Base-by-base conservation (phyloP, 805 yeast species). In the Debaryomyces tyrocola region DNA sequence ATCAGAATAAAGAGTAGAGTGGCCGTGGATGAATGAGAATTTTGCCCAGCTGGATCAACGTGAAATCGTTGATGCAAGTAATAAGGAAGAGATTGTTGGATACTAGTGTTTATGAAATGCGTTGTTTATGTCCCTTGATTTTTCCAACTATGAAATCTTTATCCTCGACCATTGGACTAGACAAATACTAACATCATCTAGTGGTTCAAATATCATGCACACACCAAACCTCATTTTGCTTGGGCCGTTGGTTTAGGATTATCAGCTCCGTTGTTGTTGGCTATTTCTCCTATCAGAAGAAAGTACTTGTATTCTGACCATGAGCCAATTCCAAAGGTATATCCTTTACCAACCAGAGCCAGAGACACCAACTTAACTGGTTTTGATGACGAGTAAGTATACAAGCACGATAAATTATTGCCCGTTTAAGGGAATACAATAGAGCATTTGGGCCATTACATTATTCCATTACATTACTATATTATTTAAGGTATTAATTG, bases 201-300 rank as follows among this genome's bases (percentile, higher is more conserved):
- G 86, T 83, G 87, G 87, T 65, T 77, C 54, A 84, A 91, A 63
- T 86, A 81, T 69, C 84, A 83, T 56, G 87, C 91, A 20, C 85
- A 86, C 69, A 80, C 79, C 54, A 81, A 82, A 62, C 95, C 95
- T 36, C 89, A 86, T 67, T 72, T 85, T 52, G 83, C 86, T 62
- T 82, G 76, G 59, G 74, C 90, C 24, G 77, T 81, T 17, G 73
- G 74, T 33, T 73, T 87, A 58, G 95, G 90, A 6, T 60, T 80
- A 36, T 62, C 84, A 41, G 90, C 87, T 4, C 92, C 94, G 10
- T 65, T 82, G 4, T 77, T 85, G 46, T 73, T 86, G 33, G 71
- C 75, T 27, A 76, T 78, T 44, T 76, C 90, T 37, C 90, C 90
- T 27, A 57, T 85, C 40, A 83, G 95, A 77, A 81, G 86, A 67